Evolutionary conservation across 768 basidiomycete genomes (phyloP).

Genomic region (Lactarius hengduanensis): DNA sequence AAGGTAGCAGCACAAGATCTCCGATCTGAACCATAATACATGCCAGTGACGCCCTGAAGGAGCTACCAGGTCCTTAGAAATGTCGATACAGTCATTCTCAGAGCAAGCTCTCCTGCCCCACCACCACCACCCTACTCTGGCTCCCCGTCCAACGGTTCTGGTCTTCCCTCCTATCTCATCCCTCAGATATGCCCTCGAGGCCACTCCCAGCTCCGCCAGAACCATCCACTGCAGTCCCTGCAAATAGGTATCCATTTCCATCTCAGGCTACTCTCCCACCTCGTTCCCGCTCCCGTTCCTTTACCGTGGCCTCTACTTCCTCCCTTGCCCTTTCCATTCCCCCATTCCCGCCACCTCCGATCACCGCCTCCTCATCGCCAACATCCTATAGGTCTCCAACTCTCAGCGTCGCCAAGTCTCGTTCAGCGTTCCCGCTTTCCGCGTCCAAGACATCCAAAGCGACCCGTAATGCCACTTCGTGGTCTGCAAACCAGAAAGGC

Average conservation of each 20-base stretch:
- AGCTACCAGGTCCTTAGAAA: neutral
- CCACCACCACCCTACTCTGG: constrained; percentile 1
- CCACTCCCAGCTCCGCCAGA: constrained; percentile 5
- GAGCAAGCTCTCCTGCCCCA: neutral
- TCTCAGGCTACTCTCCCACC: neutral
- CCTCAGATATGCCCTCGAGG: neutral
- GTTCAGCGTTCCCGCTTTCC: constrained; percentile 7
- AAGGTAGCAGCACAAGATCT: neutral
- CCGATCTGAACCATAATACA: neutral
- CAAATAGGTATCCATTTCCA: neutral
- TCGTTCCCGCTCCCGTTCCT: neutral
- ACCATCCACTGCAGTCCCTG: neutral
- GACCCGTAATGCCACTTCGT: constrained; percentile 2
- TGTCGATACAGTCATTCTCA: neutral
- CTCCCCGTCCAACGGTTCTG: neutral
- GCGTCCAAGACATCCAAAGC: neutral
- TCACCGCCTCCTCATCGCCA: neutral
- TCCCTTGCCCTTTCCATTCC: neutral
- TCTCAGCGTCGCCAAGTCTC: neutral
- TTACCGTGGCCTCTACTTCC: neutral
- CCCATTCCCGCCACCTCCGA: neutral
- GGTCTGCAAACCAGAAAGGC: neutral
- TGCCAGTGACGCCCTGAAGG: neutral
- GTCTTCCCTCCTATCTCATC: neutral
- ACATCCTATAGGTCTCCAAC: neutral